A percentile compares a stretch with the other conserved stretches of the same genome.
These are phyloP conservation scores for Drosera spatulata DNA, from an alignment of 179 eudicot genomes.

Conservation along the genomic window DNA sequence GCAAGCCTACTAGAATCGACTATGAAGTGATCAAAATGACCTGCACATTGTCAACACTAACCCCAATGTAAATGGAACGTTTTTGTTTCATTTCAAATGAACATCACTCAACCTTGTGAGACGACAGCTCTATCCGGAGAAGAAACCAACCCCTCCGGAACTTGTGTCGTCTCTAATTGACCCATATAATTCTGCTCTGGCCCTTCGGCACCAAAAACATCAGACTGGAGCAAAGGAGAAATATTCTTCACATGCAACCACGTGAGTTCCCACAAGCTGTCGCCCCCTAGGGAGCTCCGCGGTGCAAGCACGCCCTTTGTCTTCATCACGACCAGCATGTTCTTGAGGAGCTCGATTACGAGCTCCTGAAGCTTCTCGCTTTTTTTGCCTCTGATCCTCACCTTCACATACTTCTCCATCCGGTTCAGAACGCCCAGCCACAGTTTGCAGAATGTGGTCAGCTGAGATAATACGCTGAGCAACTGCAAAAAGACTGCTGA, in stretches of 20 bases:
- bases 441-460: constrained; percentile 20
- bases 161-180: neutral
- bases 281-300: constrained; percentile 21
- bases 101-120: neutral
- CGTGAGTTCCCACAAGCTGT: constrained; percentile 44
- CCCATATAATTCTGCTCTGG: neutral
- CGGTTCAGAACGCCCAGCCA: constrained; percentile 32
- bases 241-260: constrained; percentile 45
- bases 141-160: neutral
- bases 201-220: constrained; percentile 22
- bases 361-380: constrained; percentile 32
- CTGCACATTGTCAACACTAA: too few species aligned
- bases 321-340: constrained; percentile 25
- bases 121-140: neutral
- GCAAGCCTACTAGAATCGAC: too few species aligned
- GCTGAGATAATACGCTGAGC: constrained; percentile 17
- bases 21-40: too few species aligned
- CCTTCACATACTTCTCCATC: constrained; percentile 21
- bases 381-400: constrained; percentile 15
- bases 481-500: constrained; percentile 23
- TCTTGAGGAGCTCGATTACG: constrained; percentile 24
- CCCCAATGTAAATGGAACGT: too few species aligned
- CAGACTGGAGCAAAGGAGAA: constrained; percentile 31
- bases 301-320: constrained; percentile 19
- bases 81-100: too few species aligned